phyloP scores from a whole-genome alignment of 2,329 filamentous ascomycete species.

The Chaetomium olivaceum region DNA sequence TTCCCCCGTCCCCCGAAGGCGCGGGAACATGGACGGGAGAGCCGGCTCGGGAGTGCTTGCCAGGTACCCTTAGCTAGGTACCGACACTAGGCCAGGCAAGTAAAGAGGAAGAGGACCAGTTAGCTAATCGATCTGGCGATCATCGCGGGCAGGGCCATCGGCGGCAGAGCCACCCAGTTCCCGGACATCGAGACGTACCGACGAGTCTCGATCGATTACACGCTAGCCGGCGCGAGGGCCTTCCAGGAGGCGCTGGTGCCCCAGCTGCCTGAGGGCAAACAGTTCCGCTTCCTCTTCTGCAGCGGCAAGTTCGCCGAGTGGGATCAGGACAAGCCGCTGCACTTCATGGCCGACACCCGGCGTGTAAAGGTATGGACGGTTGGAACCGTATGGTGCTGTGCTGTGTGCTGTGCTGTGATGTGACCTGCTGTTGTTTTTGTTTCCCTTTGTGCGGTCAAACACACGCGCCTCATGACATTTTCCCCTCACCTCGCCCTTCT shows the following conservation, averaged over 20 bases:
- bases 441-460: not conserved
- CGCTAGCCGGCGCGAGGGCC: conserved; percentile 52
- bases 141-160: conserved; percentile 41
- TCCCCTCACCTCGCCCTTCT: not conserved
- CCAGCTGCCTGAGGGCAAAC: conserved; percentile 35
- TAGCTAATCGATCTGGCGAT: not conserved
- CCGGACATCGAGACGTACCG: conserved; percentile 46
- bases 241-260: conserved; percentile 39
- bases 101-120: no score
- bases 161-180: conserved; percentile 48
- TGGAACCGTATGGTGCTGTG: not conserved
- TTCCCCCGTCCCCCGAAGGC: no score
- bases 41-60: not conserved
- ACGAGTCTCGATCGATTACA: conserved; percentile 61
- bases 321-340: conserved; percentile 38
- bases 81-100: no score
- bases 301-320: conserved; percentile 38
- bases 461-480: not conserved
- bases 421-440: no score
- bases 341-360: conserved; percentile 42
- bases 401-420: no score
- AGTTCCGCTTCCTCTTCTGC: conserved; percentile 48
- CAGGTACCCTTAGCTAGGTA: no score
- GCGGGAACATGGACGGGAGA: not conserved
- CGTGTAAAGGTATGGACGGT: conserved; percentile 38